A percentile compares a stretch with the other conserved stretches of the same genome.
These are phyloP conservation scores for Neurospora sp. DNA, from an alignment of 495 filamentous ascomycete species.

Conservation along the genomic window DNA sequence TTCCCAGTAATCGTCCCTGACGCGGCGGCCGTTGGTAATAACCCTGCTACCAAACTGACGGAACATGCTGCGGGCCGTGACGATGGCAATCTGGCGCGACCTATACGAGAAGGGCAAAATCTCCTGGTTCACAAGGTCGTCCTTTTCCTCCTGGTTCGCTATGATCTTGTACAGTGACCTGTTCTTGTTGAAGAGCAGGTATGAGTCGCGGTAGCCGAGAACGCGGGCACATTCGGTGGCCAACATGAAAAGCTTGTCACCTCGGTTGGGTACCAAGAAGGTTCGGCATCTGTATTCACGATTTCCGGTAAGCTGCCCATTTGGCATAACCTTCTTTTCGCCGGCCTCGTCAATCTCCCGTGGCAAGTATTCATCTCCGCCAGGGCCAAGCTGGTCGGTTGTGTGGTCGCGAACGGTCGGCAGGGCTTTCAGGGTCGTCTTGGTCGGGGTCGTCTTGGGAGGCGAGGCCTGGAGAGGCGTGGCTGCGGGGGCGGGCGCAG, in stretches of 20 bases:
- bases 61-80: constrained; percentile 98
- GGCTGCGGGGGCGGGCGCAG: constrained; percentile 43
- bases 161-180: constrained; percentile 97
- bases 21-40: constrained; percentile 77
- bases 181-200: constrained; percentile 98
- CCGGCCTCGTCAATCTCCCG: constrained; percentile 88
- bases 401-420: constrained; percentile 96
- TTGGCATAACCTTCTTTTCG: constrained; percentile 82
- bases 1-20: constrained; percentile 98
- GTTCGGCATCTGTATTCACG: constrained; percentile 90
- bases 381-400: constrained; percentile 84
- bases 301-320: constrained; percentile 68
- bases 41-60: constrained; percentile 96
- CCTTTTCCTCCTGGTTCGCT: constrained; percentile 89
- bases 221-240: constrained; percentile 96
- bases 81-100: constrained; percentile 95
- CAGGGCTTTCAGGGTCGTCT: constrained; percentile 83
- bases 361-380: constrained; percentile 93
- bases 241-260: constrained; percentile 95
- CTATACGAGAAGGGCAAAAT: constrained; percentile 96
- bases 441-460: constrained; percentile 78
- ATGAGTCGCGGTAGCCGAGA: constrained; percentile 91
- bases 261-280: constrained; percentile 82
- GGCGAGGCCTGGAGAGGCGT: constrained; percentile 63
- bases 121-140: constrained; percentile 89